Percentiles rank a stretch among this genome's conserved stretches.
phyloP scores from a whole-genome alignment of 164 flowering plant species.

The Macadamia tetraphylla region DNA sequence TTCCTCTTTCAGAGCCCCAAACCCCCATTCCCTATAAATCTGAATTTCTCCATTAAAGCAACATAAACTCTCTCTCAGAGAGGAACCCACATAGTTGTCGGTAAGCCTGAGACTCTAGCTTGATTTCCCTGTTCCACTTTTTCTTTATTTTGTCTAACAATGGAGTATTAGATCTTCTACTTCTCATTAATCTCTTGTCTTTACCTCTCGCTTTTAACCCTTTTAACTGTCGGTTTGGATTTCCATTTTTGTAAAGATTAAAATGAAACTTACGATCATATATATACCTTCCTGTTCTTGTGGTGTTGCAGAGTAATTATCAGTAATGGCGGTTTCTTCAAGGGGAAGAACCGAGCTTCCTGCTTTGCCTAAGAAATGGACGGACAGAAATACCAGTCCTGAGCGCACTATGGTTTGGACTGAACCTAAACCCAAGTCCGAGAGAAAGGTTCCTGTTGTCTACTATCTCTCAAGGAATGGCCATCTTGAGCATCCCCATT shows the following conservation, averaged over 20 bases:
- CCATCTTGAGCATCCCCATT: slow-evolving; percentile 92
- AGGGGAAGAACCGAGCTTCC: slow-evolving; percentile 24
- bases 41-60: too few species aligned
- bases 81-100: background rate
- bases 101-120: background rate
- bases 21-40: background rate
- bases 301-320: background rate
- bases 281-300: background rate
- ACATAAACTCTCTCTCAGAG: too few species aligned
- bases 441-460: slow-evolving; percentile 63
- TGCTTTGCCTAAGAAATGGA: slow-evolving; percentile 16
- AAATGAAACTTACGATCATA: too few species aligned
- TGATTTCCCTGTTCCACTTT: background rate
- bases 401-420: slow-evolving; percentile 38
- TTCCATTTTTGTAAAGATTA: too few species aligned
- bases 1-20: background rate
- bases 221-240: background rate
- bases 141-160: background rate
- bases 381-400: slow-evolving; percentile 25
- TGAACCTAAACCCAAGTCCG: slow-evolving; percentile 23
- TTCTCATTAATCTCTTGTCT: background rate
- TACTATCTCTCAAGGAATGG: slow-evolving; percentile 82
- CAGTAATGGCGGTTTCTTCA: slow-evolving; percentile 31
- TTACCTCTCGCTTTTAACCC: background rate
- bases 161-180: too few species aligned